These are phyloP conservation scores for Coemansia sp. DNA, from an alignment of 192 early-diverging fungal species.

Conservation along the genomic window DNA sequence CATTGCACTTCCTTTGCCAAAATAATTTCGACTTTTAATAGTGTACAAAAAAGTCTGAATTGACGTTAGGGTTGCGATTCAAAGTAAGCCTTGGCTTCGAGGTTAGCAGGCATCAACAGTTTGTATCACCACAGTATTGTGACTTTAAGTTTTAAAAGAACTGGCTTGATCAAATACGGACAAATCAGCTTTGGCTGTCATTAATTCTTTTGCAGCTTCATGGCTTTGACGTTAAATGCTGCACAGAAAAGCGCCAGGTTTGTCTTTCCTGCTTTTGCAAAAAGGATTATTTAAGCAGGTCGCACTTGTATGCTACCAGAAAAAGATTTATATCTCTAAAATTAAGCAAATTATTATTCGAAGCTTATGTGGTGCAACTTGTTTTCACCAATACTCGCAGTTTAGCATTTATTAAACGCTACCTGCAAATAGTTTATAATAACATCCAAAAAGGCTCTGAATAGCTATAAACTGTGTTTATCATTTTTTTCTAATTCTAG, in stretches of 20 bases:
- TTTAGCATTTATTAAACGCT: no score
- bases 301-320: no score
- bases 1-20: constrained; percentile 18
- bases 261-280: no score
- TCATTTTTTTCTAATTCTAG: no score
- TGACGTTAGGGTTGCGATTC: background rate
- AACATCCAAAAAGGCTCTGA: no score
- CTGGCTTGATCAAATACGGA: background rate
- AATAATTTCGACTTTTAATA: background rate
- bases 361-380: no score
- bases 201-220: background rate
- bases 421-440: no score
- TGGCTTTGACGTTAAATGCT: background rate
- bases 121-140: background rate
- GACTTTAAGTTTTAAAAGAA: background rate
- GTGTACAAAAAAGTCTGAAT: background rate
- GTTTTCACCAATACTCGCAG: no score
- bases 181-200: background rate
- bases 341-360: no score
- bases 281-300: no score
- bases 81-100: background rate
- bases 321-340: no score
- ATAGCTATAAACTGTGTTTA: no score
- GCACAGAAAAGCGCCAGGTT: background rate
- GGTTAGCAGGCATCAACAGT: background rate